These are phyloP conservation scores for Perkinsus marinus DNA, from an alignment of 169 alveolate genomes.

Conservation along the genomic window DNA sequence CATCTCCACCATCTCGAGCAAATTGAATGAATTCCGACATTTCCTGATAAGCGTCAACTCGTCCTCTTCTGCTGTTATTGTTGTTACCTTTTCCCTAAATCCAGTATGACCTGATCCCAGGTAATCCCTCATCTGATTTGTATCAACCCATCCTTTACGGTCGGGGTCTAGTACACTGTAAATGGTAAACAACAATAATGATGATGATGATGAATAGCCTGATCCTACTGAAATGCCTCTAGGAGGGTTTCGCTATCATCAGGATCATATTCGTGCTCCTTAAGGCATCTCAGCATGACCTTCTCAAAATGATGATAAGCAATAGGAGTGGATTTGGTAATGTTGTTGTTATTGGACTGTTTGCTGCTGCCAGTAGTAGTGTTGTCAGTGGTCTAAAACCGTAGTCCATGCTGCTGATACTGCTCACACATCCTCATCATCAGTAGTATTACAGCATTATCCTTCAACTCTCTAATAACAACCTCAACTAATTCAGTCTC, in stretches of 20 bases:
- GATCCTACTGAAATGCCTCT: constrained; percentile 44
- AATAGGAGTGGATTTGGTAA: not conserved
- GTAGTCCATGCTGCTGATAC: too few relatives aligned
- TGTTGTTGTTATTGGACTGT: not conserved
- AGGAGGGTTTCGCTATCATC: constrained; percentile 55
- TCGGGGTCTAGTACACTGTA: constrained; percentile 48
- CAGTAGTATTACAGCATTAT: too few relatives aligned
- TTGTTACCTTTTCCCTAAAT: constrained; percentile 39
- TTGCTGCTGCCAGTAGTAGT: not conserved
- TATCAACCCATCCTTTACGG: constrained; percentile 48
- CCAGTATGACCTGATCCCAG: constrained; percentile 42
- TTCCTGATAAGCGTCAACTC: not conserved
- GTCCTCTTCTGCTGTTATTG: not conserved
- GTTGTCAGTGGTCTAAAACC: too few relatives aligned
- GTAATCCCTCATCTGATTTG: constrained; percentile 39
- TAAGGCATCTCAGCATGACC: constrained; percentile 45
- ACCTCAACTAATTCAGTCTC: constrained; percentile 57
- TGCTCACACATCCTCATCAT: too few relatives aligned
- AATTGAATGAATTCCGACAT: not conserved
- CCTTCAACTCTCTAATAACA: constrained; percentile 39
- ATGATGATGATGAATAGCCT: not conserved
- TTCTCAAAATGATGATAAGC: constrained; percentile 32
- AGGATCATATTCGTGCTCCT: constrained; percentile 52
- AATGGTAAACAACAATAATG: not conserved
- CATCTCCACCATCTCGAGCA: not conserved